These are phyloP conservation scores for Flaveria bidentis DNA, from an alignment of 129 eudicot genomes.

Conservation along the genomic window DNA sequence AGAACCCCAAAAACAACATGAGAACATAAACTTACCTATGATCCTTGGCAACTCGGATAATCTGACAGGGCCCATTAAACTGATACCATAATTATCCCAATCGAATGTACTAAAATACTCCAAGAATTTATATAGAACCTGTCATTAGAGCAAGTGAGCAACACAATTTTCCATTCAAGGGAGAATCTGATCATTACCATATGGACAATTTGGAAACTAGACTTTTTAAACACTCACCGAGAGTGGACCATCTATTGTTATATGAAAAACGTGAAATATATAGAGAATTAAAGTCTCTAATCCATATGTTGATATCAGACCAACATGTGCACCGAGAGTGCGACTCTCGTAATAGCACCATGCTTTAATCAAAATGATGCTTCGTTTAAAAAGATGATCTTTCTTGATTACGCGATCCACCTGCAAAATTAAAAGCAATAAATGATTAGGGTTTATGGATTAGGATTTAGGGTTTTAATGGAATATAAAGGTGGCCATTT, in stretches of 20 bases:
- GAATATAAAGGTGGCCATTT: neutral
- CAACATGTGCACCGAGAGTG: slow-evolving; percentile 93
- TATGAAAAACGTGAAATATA: slow-evolving; percentile 83
- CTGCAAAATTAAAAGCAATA: slow-evolving; percentile 41
- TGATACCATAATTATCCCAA: slow-evolving; percentile 82
- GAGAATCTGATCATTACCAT: slow-evolving; percentile 17
- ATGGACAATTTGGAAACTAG: neutral
- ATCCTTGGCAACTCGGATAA: slow-evolving; percentile 78
- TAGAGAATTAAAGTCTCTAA: slow-evolving; percentile 93
- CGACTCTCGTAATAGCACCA: slow-evolving; percentile 98
- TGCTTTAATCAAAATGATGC: slow-evolving; percentile 85
- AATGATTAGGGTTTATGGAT: neutral
- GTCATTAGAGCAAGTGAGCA: slow-evolving; percentile 22
- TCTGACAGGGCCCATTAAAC: slow-evolving; percentile 73
- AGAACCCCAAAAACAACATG: neutral
- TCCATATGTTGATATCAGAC: slow-evolving; percentile 90
- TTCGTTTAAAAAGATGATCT: slow-evolving; percentile 85
- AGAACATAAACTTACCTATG: slow-evolving; percentile 49
- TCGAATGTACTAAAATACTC: slow-evolving; percentile 94
- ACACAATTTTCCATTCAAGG: slow-evolving; percentile 27
- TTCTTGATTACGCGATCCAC: slow-evolving; percentile 76
- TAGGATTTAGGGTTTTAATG: neutral
- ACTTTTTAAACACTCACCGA: slow-evolving; percentile 58
- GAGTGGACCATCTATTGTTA: slow-evolving; percentile 74
- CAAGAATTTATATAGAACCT: slow-evolving; percentile 91